Percentiles rank a stretch among this genome's conserved stretches.
phyloP scores from a whole-genome alignment of 148 eudicot species.

The Amaranthus hypochondriacus region DNA sequence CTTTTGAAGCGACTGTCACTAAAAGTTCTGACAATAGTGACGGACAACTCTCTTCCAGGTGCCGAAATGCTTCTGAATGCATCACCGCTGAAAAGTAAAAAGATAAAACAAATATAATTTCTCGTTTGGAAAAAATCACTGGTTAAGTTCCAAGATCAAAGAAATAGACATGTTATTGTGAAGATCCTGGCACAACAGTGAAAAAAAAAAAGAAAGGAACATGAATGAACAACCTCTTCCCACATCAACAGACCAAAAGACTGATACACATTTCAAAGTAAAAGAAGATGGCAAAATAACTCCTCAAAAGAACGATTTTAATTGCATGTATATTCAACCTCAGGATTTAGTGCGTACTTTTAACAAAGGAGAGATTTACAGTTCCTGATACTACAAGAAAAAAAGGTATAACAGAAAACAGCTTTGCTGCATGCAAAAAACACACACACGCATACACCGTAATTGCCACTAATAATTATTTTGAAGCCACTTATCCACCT shows the following conservation, averaged over 20 bases:
- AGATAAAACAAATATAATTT: not conserved
- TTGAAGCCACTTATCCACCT: not conserved
- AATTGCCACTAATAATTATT: not conserved
- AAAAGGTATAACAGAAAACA: not conserved
- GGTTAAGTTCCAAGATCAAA: not conserved
- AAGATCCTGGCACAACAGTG: not conserved
- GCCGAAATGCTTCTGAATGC: constrained; percentile 70
- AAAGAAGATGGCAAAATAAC: not conserved
- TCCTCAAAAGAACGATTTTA: not conserved
- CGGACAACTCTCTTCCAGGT: constrained; percentile 67
- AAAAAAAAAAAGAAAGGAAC: too few species aligned
- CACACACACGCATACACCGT: too few species aligned
- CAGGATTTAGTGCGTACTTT: not conserved
- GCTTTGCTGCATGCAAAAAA: too few species aligned
- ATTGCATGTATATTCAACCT: not conserved
- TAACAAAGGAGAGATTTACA: not conserved
- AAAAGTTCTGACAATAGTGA: constrained; percentile 53
- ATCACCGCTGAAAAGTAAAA: constrained; percentile 56
- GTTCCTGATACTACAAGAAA: not conserved
- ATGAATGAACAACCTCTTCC: too few species aligned
- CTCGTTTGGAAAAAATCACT: not conserved
- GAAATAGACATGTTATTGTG: not conserved
- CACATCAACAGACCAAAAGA: too few species aligned
- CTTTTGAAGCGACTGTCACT: constrained; percentile 54
- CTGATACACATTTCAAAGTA: not conserved